phyloP scores from a whole-genome alignment of 345 rosid species.

The Corchorus olitorius region DNA sequence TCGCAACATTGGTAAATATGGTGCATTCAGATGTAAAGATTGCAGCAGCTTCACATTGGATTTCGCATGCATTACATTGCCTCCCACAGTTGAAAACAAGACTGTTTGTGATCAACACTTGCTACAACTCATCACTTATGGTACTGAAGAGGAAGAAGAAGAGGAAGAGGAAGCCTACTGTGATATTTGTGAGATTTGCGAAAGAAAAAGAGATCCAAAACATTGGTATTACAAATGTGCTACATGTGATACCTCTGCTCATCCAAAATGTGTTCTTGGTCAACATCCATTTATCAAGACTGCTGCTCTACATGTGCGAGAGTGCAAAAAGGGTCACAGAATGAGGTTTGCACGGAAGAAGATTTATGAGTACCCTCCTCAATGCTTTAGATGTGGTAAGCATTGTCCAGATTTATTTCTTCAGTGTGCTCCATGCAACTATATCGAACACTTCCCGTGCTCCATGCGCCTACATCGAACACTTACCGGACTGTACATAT shows the following conservation, averaged over 20 bases:
- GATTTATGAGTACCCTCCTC: too few relatives aligned
- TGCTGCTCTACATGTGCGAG: too few relatives aligned
- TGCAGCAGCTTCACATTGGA: background rate
- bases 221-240: constrained; percentile 11
- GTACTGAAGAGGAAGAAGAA: background rate
- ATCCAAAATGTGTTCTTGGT: background rate
- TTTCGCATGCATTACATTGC: constrained; percentile 18
- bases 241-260: background rate
- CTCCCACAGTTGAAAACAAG: background rate
- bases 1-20: background rate
- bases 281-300: background rate
- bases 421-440: too few relatives aligned
- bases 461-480: too few relatives aligned
- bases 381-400: too few relatives aligned
- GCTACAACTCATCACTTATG: too few relatives aligned
- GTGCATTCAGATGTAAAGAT: constrained; percentile 1
- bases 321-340: too few relatives aligned
- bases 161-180: background rate
- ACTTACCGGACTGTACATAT: too few relatives aligned
- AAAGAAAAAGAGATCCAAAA: constrained; percentile 15
- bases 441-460: too few relatives aligned
- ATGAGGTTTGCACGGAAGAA: too few relatives aligned
- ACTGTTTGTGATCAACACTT: background rate
- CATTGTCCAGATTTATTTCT: too few relatives aligned
- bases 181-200: constrained; percentile 20